phyloP scores from a whole-genome alignment of 176 grass and related monocot genomes.

The Oryza officinalis region DNA sequence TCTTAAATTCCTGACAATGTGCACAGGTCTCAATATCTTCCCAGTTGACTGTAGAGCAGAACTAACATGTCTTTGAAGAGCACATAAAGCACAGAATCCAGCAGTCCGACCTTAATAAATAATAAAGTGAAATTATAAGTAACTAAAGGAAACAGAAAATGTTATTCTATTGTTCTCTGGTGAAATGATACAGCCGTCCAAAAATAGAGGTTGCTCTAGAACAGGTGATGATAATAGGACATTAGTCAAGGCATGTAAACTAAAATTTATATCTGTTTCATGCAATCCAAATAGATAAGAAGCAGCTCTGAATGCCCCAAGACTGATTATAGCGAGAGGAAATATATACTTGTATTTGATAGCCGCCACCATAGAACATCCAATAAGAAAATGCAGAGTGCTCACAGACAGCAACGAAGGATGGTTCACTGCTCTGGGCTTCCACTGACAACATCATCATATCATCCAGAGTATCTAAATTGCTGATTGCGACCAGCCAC shows the following conservation, averaged over 20 bases:
- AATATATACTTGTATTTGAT: background rate
- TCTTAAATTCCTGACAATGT: slow-evolving; percentile 73
- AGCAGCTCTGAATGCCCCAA: background rate
- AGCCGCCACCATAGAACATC: background rate
- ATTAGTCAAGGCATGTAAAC: background rate
- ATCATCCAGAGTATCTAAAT: background rate
- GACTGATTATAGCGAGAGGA: background rate
- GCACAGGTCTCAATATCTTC: slow-evolving; percentile 68
- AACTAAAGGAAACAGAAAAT: background rate
- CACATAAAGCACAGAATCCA: slow-evolving; percentile 79
- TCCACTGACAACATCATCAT: background rate
- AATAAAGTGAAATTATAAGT: slow-evolving; percentile 18
- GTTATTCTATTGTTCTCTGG: background rate
- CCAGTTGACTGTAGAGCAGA: slow-evolving; percentile 68
- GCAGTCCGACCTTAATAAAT: slow-evolving; percentile 52
- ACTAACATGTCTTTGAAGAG: slow-evolving; percentile 78
- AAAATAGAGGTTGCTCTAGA: background rate
- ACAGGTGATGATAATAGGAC: background rate
- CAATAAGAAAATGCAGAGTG: background rate
- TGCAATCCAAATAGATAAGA: background rate
- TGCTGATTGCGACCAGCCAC: background rate
- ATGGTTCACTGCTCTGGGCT: background rate
- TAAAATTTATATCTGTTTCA: background rate
- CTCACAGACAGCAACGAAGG: background rate
- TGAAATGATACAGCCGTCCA: background rate